Evolutionary conservation across 257 asterid genomes (phyloP), one percentile per base, ranked within the genome.

Genomic region (Primulina tabacum): DNA sequence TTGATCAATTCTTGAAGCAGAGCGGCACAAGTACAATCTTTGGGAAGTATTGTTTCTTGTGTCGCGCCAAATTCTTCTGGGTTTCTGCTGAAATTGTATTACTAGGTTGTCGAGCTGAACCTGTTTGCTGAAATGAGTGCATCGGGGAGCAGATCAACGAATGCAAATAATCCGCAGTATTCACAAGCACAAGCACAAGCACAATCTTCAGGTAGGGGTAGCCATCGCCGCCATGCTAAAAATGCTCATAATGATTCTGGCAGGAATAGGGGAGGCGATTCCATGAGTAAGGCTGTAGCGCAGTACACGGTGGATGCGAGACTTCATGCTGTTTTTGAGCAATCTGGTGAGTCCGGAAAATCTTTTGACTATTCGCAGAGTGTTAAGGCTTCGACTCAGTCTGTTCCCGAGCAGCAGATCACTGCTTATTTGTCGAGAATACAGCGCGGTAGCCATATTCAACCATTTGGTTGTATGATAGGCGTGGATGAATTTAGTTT

Each of bases 261-360:
- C 78, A 64, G 29, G 35, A 83, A 71, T 67, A 77, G 67, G 16
- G 77, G 77, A 2, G 61, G 56, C 76, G 81, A 79, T 70, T 69
- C 89, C 0, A 69, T 77, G 56, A 88, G 86, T 85, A 86, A 76
- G 75, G 97, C 92, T 40, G 88, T 87, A 20, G 90, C 89, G 7
- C 97, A 91, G 80, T 91, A 84, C 89, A 84, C 95, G 0, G 80
- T 65, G 71, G 97, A 91, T 68, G 97, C 97, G 1, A 82, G 87
- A 35, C 85, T 91, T 37, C 96, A 91, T 74, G 93, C 96, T 7
- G 97, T 84, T 9, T 91, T 87, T 82, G 97, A 91, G 74, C 95
- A 84, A 68, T 83, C 97, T 14, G 94, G 96, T 38, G 95, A 83
- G 80, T 79, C 93, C 17, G 97, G 96, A 2, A 87, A 81, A 72